Base-by-base conservation (phyloP, 2,329 filamentous ascomycete species). In the Aureobasidium leucospermi region DNA sequence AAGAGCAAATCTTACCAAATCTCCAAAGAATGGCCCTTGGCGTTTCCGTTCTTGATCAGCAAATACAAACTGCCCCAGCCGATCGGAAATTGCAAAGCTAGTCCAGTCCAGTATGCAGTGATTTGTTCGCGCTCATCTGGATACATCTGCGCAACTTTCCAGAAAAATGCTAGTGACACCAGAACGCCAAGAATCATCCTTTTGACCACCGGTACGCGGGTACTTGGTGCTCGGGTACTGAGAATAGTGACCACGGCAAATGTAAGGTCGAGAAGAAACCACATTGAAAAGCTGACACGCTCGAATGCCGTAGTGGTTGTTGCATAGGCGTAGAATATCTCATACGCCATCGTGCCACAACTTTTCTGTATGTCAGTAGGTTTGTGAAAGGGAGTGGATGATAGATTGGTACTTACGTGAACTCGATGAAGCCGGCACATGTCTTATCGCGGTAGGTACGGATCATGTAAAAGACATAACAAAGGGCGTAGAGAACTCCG, bases 1-100 rank as follows among this genome's bases (percentile, higher is more conserved):
- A n/a, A n/a, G n/a, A n/a, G n/a, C n/a, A n/a, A n/a, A n/a, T 36
- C 71, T 43, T 59, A 74, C 73, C 73, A 75, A 9, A 75, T 74
- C 63, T 75, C 73, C 9, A 75, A 55, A 49, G 68, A 71, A 63
- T 75, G 73, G 6, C 73, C 73, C 39, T 70, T 73, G 2, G 71
- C 70, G 60, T 72, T 67, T 39, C 67, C 52, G 19, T 69, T 62
- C 38, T 65, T 65, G 29, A 73, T 34, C 57, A 74, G 66, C 38
- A 68, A 63, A 23, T 63, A 64, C 15, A 74, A 52, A 42, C 68
- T 68, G 0, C 69, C 72, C 70, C 70, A 74, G 13, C 71, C 69
- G 59, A 75, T 75, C 6, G 72, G 73, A 47, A 74, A 63, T 55
- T 75, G 69, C 31, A 75, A 58, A 51, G 71, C 64, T 36, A 72